Evolutionary conservation across 192 early-diverging fungal species (phyloP), one percentile per base, ranked within the genome.

Genomic region (Backusella mclennaniae): DNA sequence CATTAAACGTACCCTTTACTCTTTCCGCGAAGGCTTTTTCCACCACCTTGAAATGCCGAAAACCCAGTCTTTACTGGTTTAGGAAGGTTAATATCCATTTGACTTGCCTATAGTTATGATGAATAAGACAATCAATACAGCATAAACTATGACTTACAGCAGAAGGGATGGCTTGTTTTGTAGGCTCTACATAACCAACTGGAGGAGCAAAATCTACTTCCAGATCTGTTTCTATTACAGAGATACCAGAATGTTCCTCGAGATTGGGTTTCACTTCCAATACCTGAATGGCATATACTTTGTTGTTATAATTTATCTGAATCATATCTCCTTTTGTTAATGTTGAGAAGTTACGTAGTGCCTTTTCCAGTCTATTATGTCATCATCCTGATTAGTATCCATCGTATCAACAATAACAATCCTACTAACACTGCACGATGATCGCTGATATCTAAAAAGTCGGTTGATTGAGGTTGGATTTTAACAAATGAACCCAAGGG

Each of bases 151-250:
- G 9, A 39, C 42, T 79, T 77, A 75, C 80, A 29, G 77, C 77
- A 3, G 81, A 56, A 66, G 76, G 52, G 9, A 72, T 66, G 29
- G 67, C 36, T 14, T 75, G 41, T 33, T 73, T 7, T 35, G 81
- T 80, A 15, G 96, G 96, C 82, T 99, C 98, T 19, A 93, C 90
- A 81, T 99, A 99, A 4, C 98, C 98, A 2, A 98, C 82, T 7
- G 98, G 98, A 15, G 98, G 88, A 0, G 95, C 98, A 86, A 99
- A 99, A 73, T 99, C 98, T 0, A 97, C 88, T 76, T 97, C 96
- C 46, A 99, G 80, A 88, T 99, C 98, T 0, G 97, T 99, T 81
- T 99, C 98, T 31, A 98, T 89, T 74, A 99, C 95, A 38, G 93
- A 96, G 69, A 99, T 95, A 19, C 94, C 98, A 7, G 87, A 85